A percentile compares a stretch with the other conserved stretches of the same genome.
Evolutionary conservation across 2,329 filamentous ascomycete species (phyloP).

Genomic region (Nemania abortiva): DNA sequence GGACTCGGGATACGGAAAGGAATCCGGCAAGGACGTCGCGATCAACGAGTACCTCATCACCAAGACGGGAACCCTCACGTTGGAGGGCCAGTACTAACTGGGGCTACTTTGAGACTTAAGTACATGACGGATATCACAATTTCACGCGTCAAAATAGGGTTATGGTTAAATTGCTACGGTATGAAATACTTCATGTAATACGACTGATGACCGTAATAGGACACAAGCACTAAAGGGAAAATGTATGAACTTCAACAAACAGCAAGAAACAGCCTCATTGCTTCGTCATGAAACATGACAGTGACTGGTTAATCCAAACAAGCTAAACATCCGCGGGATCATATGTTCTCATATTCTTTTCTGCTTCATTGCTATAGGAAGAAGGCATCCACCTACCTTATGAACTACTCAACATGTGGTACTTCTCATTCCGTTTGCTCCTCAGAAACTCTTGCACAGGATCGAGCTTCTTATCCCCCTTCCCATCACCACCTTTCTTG

Average conservation of each 20-base stretch:
- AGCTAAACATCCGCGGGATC: background rate
- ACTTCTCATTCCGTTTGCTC: constrained; percentile 28
- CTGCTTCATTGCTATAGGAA: background rate
- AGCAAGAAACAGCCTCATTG: background rate
- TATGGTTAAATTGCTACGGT: background rate
- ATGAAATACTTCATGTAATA: background rate
- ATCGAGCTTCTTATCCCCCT: background rate
- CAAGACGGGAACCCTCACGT: constrained; percentile 59
- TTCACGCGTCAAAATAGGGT: background rate
- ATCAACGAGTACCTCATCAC: constrained; percentile 61
- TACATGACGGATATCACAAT: background rate
- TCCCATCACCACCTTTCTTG: background rate
- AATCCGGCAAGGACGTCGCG: constrained; percentile 62
- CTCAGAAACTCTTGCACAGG: constrained; percentile 23
- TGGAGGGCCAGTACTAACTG: constrained; percentile 55
- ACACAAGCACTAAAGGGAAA: no score
- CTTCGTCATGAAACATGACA: background rate
- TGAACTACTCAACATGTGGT: constrained; percentile 24
- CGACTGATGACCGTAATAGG: background rate
- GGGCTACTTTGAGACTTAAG: background rate
- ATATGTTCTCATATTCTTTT: background rate
- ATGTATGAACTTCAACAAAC: background rate
- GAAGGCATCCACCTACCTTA: background rate
- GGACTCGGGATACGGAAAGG: constrained; percentile 61
- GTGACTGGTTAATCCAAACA: background rate